A percentile compares a stretch with the other conserved stretches of the same genome.
Evolutionary conservation across 768 basidiomycete species (phyloP).

Genomic region (Coprinopsis sp.): DNA sequence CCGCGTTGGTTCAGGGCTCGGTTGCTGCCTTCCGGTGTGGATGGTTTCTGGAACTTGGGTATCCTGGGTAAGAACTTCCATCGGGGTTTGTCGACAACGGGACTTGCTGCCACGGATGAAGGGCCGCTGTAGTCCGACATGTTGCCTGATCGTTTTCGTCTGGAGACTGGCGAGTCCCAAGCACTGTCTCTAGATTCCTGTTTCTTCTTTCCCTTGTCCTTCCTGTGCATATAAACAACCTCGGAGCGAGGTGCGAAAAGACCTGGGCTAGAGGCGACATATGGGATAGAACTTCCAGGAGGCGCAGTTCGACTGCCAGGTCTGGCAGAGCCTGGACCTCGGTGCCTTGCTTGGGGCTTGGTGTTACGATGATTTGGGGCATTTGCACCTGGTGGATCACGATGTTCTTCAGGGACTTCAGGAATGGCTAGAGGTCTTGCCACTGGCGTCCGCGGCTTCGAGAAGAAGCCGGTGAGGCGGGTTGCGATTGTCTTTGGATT

Average conservation of each 20-base stretch:
- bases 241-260: background rate
- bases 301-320: background rate
- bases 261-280: slow-evolving; percentile 10
- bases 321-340: background rate
- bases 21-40: no score
- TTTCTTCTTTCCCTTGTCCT: slow-evolving; percentile 26
- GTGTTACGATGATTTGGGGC: background rate
- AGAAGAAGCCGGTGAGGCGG: slow-evolving; percentile 49
- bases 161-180: background rate
- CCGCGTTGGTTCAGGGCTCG: no score
- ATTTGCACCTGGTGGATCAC: background rate
- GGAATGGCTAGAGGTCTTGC: background rate
- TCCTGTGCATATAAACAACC: slow-evolving; percentile 4
- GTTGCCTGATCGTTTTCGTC: background rate
- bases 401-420: background rate
- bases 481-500: slow-evolving; percentile 35
- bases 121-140: slow-evolving; percentile 11
- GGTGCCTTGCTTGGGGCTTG: background rate
- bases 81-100: background rate
- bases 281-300: background rate
- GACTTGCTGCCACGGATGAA: slow-evolving; percentile 3
- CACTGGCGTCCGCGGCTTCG: slow-evolving; percentile 22
- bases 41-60: no score
- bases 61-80: no score
- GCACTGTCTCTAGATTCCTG: slow-evolving; percentile 3